A percentile compares a stretch with the other conserved stretches of the same genome.
Evolutionary conservation across 2,329 filamentous ascomycete species (phyloP).

Genomic region (Trichoderma simmonsii): DNA sequence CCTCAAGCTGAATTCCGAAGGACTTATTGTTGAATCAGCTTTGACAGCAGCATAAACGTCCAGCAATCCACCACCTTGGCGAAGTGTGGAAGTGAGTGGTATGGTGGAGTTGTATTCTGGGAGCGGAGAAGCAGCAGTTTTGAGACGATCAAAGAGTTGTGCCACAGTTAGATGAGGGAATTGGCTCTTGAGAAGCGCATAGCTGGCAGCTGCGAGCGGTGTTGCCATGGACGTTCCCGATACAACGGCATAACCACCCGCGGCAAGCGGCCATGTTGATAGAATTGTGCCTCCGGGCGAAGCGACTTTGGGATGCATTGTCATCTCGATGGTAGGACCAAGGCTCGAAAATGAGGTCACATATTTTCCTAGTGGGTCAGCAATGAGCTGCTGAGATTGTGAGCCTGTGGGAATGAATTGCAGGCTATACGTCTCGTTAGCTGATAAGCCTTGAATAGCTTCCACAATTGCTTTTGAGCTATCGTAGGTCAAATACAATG

Average conservation of each 20-base stretch:
- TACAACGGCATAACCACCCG: constrained; percentile 38
- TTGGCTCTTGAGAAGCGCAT: constrained; percentile 32
- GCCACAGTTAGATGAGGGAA: not conserved
- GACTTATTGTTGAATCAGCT: not conserved
- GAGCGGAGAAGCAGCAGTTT: not conserved
- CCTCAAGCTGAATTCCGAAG: not conserved
- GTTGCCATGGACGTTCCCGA: constrained; percentile 49
- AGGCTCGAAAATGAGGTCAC: constrained; percentile 32
- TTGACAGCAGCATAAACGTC: not conserved
- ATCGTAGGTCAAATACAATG: too few species aligned
- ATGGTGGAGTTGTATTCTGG: not conserved
- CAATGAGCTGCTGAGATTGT: too few species aligned
- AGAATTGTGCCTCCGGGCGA: constrained; percentile 42
- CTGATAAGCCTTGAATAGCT: too few species aligned
- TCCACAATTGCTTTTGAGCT: too few species aligned
- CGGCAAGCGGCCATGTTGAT: constrained; percentile 42
- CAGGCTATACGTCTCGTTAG: not conserved
- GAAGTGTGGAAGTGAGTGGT: not conserved
- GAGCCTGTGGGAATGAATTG: too few species aligned
- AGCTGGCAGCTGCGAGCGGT: constrained; percentile 40
- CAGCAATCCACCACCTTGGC: constrained; percentile 2
- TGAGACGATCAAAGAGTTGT: not conserved
- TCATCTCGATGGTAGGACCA: constrained; percentile 40
- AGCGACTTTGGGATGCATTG: constrained; percentile 39
- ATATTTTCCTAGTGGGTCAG: not conserved